Base-by-base conservation (phyloP, 2,329 filamentous ascomycete genomes). In the Fusarium sp. region DNA sequence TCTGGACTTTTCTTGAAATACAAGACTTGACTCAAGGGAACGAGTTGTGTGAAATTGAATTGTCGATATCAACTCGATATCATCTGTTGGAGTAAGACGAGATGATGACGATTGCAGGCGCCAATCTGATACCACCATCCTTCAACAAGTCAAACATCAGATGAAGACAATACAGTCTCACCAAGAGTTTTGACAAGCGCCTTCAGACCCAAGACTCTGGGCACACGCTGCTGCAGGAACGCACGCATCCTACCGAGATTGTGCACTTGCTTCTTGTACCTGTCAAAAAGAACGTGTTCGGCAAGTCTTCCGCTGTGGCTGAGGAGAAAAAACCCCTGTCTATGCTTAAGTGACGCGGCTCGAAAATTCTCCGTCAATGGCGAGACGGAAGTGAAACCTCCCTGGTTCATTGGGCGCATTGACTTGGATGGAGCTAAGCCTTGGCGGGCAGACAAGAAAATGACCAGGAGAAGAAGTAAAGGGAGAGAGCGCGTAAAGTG, bases 361-460 rank as follows among this genome's bases (percentile, higher is more conserved):
- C 16, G 8, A 27, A 71, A 60, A 74, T 74, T 74, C 71, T 74
- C 71, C 71, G 52, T 74, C 71, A 74, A 74, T 74, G 60, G 71
- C 71, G 71, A 74, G 71, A 74, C 71, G 62, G n/a, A 45, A 52
- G 59, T 74, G 71, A 72, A 74, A 69, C 75, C 75, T 45, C 65
- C 75, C 72, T 70, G 57, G 65, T 68, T 68, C 63, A 56, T 68
- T 68, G 14, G 45, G 45, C 22, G 45, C 45, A 18, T 50, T 50
- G 45, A 27, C 18, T 13, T 13, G 7, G 36, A 6, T 7, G 42
- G 14, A 25, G 42, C 45, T 50, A 50, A 50, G 45, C 45, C 45
- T 50, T 50, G 45, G 22, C 16, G 25, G 45, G 25, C 3, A 50
- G 25, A 22, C 16, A 29, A 8, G 42, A 50, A 50, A 50, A 27